These are phyloP conservation scores for Auricularia sp. DNA, from an alignment of 768 basidiomycete genomes.

Conservation along the genomic window DNA sequence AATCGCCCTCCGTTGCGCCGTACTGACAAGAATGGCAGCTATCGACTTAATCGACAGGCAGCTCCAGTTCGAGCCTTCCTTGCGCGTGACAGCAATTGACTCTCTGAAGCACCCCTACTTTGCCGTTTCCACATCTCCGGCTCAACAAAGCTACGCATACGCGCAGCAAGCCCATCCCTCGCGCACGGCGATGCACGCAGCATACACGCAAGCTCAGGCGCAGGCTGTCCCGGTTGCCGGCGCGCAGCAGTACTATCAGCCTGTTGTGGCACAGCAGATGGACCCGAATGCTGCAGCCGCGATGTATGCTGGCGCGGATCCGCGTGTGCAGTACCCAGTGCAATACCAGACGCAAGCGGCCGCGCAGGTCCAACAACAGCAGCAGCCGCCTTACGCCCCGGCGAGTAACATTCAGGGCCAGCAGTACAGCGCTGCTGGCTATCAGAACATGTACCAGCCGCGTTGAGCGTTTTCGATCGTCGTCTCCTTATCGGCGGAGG, in stretches of 20 bases:
- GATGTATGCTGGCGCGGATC: background rate
- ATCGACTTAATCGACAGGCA: conserved; percentile 90
- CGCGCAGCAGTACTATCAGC: background rate
- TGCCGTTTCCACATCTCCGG: conserved; percentile 33
- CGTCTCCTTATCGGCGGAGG: background rate
- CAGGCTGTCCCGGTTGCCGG: background rate
- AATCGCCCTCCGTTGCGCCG: conserved; percentile 3
- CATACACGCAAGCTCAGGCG: background rate
- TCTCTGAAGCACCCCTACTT: conserved; percentile 92
- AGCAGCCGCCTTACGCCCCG: background rate
- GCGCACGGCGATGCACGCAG: background rate
- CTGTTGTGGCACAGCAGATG: background rate
- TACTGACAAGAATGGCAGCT: conserved; percentile 32
- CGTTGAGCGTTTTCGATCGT: background rate
- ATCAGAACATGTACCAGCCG: background rate
- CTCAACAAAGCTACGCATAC: background rate
- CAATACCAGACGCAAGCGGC: background rate
- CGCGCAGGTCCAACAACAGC: background rate
- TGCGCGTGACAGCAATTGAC: conserved; percentile 83
- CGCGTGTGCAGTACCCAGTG: background rate
- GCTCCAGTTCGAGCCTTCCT: conserved; percentile 90
- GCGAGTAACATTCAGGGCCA: background rate
- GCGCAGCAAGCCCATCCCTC: background rate
- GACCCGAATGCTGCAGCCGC: background rate
- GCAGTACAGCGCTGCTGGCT: background rate